A percentile compares a stretch with the other conserved stretches of the same genome.
Conservation (phyloP, 345 rosid genomes). For the Nephelium lappaceum region DNA sequence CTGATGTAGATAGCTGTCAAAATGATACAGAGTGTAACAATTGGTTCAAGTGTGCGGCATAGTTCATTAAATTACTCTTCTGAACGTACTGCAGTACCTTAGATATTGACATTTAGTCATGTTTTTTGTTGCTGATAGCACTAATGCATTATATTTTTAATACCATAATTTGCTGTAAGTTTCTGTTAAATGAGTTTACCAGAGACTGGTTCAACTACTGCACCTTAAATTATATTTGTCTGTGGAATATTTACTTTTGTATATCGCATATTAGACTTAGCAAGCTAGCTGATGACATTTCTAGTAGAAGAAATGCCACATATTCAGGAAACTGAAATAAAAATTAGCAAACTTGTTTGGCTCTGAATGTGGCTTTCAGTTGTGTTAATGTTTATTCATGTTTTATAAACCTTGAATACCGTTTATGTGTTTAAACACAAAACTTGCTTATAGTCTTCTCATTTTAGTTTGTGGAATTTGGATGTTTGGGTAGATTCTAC, state of each 20-base stretch:
- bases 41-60: conserved; percentile 26
- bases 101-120: neutral
- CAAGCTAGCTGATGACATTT: neutral
- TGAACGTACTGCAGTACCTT: neutral
- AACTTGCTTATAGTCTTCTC: neutral
- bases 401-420: neutral
- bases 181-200: neutral
- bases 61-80: neutral
- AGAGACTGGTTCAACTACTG: neutral
- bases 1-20: conserved; percentile 21
- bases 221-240: neutral
- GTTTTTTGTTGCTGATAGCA: neutral
- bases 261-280: neutral
- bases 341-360: neutral
- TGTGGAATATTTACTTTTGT: neutral
- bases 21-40: conserved; percentile 6
- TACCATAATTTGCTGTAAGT: neutral
- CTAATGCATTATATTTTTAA: neutral
- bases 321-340: neutral
- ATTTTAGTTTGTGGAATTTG: neutral
- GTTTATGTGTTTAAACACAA: neutral
- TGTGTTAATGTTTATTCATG: neutral
- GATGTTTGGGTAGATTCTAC: neutral
- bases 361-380: neutral
- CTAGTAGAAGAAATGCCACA: neutral